phyloP scores from a whole-genome alignment of 257 asterid species.

The Solanum clarkiae region DNA sequence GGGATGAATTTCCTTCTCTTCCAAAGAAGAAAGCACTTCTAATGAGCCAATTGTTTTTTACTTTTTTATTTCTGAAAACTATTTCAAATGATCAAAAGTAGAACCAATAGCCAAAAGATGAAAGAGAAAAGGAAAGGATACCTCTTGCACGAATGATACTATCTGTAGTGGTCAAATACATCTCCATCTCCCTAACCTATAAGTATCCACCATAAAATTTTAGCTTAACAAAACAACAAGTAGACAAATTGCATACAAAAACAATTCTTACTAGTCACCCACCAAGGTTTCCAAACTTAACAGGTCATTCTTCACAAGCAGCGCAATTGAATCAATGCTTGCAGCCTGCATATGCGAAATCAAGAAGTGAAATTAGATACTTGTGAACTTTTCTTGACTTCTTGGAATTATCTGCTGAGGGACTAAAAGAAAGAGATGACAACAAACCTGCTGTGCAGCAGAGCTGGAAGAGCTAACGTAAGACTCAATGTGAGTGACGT shows the following conservation, averaged over 20 bases:
- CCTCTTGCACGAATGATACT: conserved; percentile 71
- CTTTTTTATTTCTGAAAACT: not conserved
- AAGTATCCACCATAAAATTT: not conserved
- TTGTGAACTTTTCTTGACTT: not conserved
- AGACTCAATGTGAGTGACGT: conserved; percentile 54
- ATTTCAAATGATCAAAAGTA: not conserved
- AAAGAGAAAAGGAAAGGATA: conserved; percentile 4
- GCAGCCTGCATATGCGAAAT: conserved; percentile 37
- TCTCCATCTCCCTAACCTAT: conserved; percentile 86
- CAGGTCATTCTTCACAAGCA: conserved; percentile 46
- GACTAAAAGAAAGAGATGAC: not conserved
- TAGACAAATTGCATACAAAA: not conserved
- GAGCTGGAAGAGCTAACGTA: conserved; percentile 63
- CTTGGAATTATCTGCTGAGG: not conserved
- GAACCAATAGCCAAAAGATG: not conserved
- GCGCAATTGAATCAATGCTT: conserved; percentile 45
- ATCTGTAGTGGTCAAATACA: conserved; percentile 87
- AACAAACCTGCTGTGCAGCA: conserved; percentile 52
- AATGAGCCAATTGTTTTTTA: not conserved
- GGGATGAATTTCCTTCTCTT: not conserved
- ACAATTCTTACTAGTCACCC: not conserved
- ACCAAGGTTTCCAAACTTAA: conserved; percentile 63
- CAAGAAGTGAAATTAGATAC: not conserved
- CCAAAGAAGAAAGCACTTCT: not conserved
- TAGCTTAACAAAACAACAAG: not conserved